phyloP scores from a whole-genome alignment of 139 green algal species.

The Coccomyxa sp. region DNA sequence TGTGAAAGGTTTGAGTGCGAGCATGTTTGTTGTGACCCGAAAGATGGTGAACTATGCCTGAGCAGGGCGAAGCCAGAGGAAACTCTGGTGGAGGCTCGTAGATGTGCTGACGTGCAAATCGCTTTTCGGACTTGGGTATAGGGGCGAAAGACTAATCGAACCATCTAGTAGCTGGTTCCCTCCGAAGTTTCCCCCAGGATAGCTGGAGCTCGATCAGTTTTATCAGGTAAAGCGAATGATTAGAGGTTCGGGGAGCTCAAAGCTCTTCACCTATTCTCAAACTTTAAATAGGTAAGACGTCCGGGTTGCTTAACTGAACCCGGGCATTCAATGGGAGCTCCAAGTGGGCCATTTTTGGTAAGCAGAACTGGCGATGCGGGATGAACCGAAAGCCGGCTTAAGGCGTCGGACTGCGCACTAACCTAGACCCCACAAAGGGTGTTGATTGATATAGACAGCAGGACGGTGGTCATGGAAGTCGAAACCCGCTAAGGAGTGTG shows the following conservation, averaged over 20 bases:
- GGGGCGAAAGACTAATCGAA: conserved; percentile 98
- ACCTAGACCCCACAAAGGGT: conserved; percentile 94
- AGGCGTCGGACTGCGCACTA: conserved; percentile 85
- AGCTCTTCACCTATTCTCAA: conserved; percentile 90
- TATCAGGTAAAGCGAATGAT: conserved; percentile 92
- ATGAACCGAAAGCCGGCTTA: conserved; percentile 91
- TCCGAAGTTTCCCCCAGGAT: conserved; percentile 93
- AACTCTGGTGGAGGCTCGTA: conserved; percentile 93
- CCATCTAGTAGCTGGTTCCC: conserved; percentile 95
- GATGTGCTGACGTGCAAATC: conserved; percentile 96
- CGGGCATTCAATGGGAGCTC: conserved; percentile 73
- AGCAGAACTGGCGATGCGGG: conserved; percentile 64
- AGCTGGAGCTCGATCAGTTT: conserved; percentile 83
- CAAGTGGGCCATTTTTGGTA: too few relatives aligned
- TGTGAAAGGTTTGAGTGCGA: conserved; percentile 87
- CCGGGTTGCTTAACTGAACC: conserved; percentile 81
- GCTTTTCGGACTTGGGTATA: conserved; percentile 96
- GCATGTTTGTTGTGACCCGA: conserved; percentile 86
- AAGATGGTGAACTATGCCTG: conserved; percentile 96
- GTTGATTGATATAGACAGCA: conserved; percentile 92
- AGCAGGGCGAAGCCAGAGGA: conserved; percentile 90
- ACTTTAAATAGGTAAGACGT: conserved; percentile 91
- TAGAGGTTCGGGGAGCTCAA: conserved; percentile 82
- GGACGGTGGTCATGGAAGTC: conserved; percentile 97
- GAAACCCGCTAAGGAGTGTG: conserved; percentile 97